Evolutionary conservation across 164 flowering plant genomes (phyloP), one percentile per base, ranked within the genome.

Genomic region (Euptelea pleiosperma): DNA sequence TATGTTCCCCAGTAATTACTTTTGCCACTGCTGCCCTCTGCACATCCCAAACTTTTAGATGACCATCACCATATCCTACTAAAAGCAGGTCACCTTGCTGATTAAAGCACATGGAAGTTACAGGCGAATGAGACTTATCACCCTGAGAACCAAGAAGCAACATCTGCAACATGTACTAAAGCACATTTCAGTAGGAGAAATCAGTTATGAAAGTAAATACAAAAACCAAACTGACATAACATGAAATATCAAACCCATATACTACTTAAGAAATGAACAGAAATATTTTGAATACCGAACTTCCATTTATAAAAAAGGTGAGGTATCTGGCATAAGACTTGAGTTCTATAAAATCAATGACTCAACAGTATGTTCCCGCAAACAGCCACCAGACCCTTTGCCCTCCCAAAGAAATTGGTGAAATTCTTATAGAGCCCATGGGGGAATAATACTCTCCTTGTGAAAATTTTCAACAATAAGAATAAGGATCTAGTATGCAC

Each of bases 41-140:
- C 52, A 90, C 74, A 73, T 93, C 97, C 99, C 99, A 93, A 52
- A 90, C 73, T 43, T 81, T 80, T 69, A 82, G n/a, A 68, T 80
- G 90, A 29, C 97, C 99, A 77, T 86, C 85, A 53, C 81, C 85
- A 79, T 90, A 86, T 71, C 99, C 99, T 64, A 80, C 96, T 68
- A 93, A 75, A 43, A 93, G 92, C 69, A 90, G 68, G 73, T 93
- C 97, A 15, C 96, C 99, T 74, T 75, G 97, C 73, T 73, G 94
- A 80, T 86, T 90, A 80, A 93, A 93, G 81, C 90, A 88, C 83
- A 93, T 73, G 40, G 97, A 83, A 58, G 93, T 90, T 9, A 86
- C 92, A 5, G 97, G 70, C 25, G 90, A 78, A 73, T 70, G 73
- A 51, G 93, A 77, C 39, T 75, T 75, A 41, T 93, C 97, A 44